Evolutionary conservation across 192 early-diverging fungal species (phyloP).

Genomic region (Backusella psychrophila): DNA sequence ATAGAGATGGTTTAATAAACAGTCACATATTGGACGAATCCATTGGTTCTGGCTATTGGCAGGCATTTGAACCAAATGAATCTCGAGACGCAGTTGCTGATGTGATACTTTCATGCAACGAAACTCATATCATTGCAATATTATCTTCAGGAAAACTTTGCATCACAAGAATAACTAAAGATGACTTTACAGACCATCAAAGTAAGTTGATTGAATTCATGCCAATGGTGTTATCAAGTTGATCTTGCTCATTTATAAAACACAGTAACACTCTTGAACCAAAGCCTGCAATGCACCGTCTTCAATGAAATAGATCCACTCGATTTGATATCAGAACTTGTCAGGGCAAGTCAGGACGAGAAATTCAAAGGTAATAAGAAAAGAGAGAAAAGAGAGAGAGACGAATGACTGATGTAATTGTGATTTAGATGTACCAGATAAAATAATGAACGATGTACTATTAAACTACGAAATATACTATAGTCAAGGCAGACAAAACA

Average conservation of each 20-base stretch:
- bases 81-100: constrained; percentile 19
- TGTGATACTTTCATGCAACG: constrained; percentile 24
- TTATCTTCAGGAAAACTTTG: constrained; percentile 25
- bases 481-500: background rate
- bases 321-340: constrained; percentile 31
- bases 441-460: constrained; percentile 12
- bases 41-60: constrained; percentile 17
- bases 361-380: constrained; percentile 6
- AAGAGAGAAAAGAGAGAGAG: background rate
- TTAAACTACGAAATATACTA: constrained; percentile 7
- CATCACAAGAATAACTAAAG: constrained; percentile 16
- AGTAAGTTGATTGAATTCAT: background rate
- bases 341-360: constrained; percentile 8
- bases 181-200: background rate
- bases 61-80: constrained; percentile 8
- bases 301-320: constrained; percentile 23
- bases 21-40: background rate
- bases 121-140: constrained; percentile 31
- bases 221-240: background rate
- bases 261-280: background rate
- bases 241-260: background rate
- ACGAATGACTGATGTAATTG: background rate
- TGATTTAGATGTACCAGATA: constrained; percentile 19
- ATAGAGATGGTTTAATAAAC: background rate
- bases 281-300: background rate